Evolutionary conservation across 495 filamentous ascomycete species (phyloP).

Genomic region (Wilcoxina mikolae): DNA sequence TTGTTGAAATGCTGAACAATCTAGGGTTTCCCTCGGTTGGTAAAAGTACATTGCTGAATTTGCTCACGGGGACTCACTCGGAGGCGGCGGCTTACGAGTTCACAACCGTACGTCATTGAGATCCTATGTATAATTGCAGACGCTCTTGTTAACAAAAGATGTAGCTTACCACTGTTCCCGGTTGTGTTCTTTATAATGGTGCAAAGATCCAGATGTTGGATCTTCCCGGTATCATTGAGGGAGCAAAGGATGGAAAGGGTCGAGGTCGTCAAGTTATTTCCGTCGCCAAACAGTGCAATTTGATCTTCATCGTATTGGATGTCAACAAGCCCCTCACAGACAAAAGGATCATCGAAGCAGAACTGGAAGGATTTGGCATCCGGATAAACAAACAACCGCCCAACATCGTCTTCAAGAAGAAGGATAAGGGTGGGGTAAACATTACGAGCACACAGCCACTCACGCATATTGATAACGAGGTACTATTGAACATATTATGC

Average conservation of each 20-base stretch:
- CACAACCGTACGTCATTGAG: slow-evolving; percentile 48
- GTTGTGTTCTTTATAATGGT: slow-evolving; percentile 91
- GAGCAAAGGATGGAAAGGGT: slow-evolving; percentile 95
- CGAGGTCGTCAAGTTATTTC: slow-evolving; percentile 97
- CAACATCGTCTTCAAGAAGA: slow-evolving; percentile 97
- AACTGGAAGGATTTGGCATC: slow-evolving; percentile 95
- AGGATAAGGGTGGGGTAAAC: slow-evolving; percentile 92
- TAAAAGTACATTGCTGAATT: slow-evolving; percentile 93
- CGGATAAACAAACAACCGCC: slow-evolving; percentile 93
- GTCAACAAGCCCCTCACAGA: slow-evolving; percentile 97
- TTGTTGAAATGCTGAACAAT: slow-evolving; percentile 15
- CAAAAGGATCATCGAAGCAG: slow-evolving; percentile 91
- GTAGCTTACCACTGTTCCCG: slow-evolving; percentile 78
- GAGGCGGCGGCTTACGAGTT: slow-evolving; percentile 97
- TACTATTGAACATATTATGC: slow-evolving; percentile 26
- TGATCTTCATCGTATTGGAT: slow-evolving; percentile 97
- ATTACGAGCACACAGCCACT: slow-evolving; percentile 87
- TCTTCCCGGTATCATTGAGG: slow-evolving; percentile 96
- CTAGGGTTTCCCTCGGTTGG: slow-evolving; percentile 88
- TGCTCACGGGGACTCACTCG: slow-evolving; percentile 87
- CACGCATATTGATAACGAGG: slow-evolving; percentile 80
- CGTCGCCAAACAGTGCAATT: slow-evolving; percentile 93
- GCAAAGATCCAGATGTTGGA: slow-evolving; percentile 98
- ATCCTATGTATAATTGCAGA: background rate
- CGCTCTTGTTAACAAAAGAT: background rate